phyloP scores from a whole-genome alignment of 495 filamentous ascomycete genomes.

The Hypomontagnella submonticulosa region DNA sequence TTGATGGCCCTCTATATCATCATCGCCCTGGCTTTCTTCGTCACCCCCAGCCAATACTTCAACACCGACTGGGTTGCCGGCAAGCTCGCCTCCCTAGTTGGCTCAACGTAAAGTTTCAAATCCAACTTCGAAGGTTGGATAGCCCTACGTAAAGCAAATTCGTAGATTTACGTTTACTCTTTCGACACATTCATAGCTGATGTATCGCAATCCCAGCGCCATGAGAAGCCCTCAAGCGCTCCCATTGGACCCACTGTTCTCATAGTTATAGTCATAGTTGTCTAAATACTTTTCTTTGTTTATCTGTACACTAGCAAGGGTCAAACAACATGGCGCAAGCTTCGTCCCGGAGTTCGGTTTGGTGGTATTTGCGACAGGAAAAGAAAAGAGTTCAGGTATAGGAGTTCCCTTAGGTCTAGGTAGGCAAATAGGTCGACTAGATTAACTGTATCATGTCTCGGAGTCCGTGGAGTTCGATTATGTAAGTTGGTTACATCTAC shows the following conservation, averaged over 20 bases:
- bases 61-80: constrained; percentile 29
- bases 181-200: background rate
- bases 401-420: constrained; percentile 1
- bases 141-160: background rate
- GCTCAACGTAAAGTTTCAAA: constrained; percentile 29
- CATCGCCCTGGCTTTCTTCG: constrained; percentile 89
- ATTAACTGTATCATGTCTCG: background rate
- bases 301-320: constrained; percentile 31
- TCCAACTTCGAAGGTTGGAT: constrained; percentile 12
- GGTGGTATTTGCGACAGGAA: constrained; percentile 3
- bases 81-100: constrained; percentile 17
- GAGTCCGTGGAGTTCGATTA: background rate
- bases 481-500: background rate
- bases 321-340: constrained; percentile 26
- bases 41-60: constrained; percentile 76
- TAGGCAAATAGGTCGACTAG: background rate
- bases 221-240: constrained; percentile 2
- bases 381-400: constrained; percentile 1
- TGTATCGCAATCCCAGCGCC: background rate
- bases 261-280: constrained; percentile 6
- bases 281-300: constrained; percentile 17
- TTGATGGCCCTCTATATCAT: constrained; percentile 75
- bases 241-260: constrained; percentile 12
- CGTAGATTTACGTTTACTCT: constrained; percentile 12
- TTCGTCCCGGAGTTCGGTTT: constrained; percentile 5